Percentiles rank a stretch among this genome's conserved stretches.
These are phyloP conservation scores for Moringa oleifera DNA, from an alignment of 345 rosid genomes.

Conservation along the genomic window DNA sequence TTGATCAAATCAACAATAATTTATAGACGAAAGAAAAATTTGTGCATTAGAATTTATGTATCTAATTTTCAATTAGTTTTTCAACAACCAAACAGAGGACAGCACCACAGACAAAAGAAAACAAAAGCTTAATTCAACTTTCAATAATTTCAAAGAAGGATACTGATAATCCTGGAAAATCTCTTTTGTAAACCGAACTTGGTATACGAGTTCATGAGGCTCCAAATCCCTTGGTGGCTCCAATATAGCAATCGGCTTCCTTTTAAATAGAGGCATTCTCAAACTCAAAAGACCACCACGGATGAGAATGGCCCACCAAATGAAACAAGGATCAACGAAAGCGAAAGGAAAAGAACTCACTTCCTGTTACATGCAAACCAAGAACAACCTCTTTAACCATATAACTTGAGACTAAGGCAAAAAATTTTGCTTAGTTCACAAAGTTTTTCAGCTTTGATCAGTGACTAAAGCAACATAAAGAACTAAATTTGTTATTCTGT, in stretches of 20 bases:
- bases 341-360: not conserved
- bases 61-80: not conserved
- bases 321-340: not conserved
- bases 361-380: slow-evolving; percentile 8
- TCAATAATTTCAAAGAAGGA: slow-evolving; percentile 40
- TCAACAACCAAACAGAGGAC: slow-evolving; percentile 7
- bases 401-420: not conserved
- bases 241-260: slow-evolving; percentile 52
- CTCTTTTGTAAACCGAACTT: slow-evolving; percentile 93
- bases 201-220: slow-evolving; percentile 69
- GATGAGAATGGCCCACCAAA: not conserved
- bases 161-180: slow-evolving; percentile 77
- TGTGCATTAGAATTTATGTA: not conserved
- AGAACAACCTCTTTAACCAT: not conserved
- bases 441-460: not conserved
- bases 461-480: not conserved
- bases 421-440: not conserved
- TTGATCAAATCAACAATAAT: not conserved
- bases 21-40: too few relatives aligned
- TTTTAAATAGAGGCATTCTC: slow-evolving; percentile 79
- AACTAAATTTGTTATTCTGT: too few relatives aligned
- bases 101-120: not conserved
- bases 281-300: slow-evolving; percentile 14
- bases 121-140: not conserved
- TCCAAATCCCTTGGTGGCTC: slow-evolving; percentile 71